Percentiles rank a stretch among this genome's conserved stretches.
Evolutionary conservation across 805 yeast species (phyloP).

Genomic region (Cyberlindnera galapagoensis): DNA sequence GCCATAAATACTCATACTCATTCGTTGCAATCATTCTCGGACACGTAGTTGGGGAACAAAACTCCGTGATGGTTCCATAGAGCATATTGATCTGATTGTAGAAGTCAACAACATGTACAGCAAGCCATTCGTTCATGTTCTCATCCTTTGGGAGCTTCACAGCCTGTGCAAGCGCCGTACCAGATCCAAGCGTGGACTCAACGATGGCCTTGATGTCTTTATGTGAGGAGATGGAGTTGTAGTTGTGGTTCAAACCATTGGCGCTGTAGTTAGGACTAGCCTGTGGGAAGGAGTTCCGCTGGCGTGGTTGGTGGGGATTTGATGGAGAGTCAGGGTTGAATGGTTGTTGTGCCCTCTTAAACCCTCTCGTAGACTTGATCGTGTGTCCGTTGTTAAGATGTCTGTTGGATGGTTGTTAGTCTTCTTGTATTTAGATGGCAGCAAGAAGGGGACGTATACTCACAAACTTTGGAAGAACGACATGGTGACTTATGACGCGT

Average conservation of each 20-base stretch:
- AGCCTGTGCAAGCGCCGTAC: slow-evolving; percentile 84
- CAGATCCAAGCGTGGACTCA: slow-evolving; percentile 92
- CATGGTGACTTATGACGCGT: too few species aligned
- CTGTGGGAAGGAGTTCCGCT: slow-evolving; percentile 4
- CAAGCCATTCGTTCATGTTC: slow-evolving; percentile 89
- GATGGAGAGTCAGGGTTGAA: not conserved
- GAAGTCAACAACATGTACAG: slow-evolving; percentile 96
- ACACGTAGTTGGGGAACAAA: slow-evolving; percentile 91
- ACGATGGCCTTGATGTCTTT: slow-evolving; percentile 81
- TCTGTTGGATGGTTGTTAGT: slow-evolving; percentile 16
- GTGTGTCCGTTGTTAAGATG: slow-evolving; percentile 41
- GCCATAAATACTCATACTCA: slow-evolving; percentile 97
- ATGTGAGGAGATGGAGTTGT: slow-evolving; percentile 46
- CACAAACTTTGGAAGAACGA: slow-evolving; percentile 28
- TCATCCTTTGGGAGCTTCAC: slow-evolving; percentile 92
- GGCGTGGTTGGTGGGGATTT: slow-evolving; percentile 13
- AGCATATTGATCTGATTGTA: slow-evolving; percentile 95
- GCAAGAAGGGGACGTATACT: slow-evolving; percentile 9
- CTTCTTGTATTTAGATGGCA: too few species aligned
- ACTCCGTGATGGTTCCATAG: slow-evolving; percentile 91
- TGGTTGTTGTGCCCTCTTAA: slow-evolving; percentile 28
- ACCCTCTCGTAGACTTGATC: slow-evolving; percentile 40
- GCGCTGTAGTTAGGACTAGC: slow-evolving; percentile 1
- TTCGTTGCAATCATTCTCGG: slow-evolving; percentile 98
- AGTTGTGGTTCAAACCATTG: slow-evolving; percentile 2